Evolutionary conservation across 306 rosid species (phyloP).

Genomic region (Clitoria ternatea): DNA sequence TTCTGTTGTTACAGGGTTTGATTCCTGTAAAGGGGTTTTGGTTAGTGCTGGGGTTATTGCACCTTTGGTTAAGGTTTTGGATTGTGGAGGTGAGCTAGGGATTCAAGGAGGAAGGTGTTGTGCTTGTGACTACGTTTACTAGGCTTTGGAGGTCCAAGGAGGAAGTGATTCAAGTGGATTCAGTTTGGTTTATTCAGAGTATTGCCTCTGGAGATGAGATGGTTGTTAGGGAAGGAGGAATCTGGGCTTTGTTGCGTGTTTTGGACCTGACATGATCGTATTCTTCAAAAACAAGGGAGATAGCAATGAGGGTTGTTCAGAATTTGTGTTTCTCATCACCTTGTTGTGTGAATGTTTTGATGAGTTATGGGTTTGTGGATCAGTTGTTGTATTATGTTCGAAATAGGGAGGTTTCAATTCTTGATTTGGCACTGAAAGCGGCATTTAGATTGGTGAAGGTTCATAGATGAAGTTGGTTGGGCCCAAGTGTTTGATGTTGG

Average conservation of each 20-base stretch:
- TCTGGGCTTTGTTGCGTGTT: constrained; percentile 52
- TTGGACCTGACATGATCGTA: constrained; percentile 50
- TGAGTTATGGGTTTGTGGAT: constrained; percentile 63
- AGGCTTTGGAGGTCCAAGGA: constrained; percentile 58
- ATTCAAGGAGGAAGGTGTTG: constrained; percentile 78
- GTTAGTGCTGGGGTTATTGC: constrained; percentile 60
- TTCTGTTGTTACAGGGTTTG: constrained; percentile 56
- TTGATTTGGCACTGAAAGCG: constrained; percentile 69
- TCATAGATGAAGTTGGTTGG: too few species aligned
- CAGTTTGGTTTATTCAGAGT: constrained; percentile 64
- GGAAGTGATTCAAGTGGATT: constrained; percentile 62
- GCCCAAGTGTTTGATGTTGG: too few species aligned
- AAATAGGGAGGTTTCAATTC: constrained; percentile 69
- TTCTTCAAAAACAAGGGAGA: constrained; percentile 53
- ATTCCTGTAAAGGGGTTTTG: constrained; percentile 50
- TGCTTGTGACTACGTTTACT: constrained; percentile 48
- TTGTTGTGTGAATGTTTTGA: constrained; percentile 42
- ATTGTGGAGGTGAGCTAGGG: constrained; percentile 53
- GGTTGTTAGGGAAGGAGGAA: constrained; percentile 63
- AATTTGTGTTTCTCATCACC: constrained; percentile 54
- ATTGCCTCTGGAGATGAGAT: constrained; percentile 65
- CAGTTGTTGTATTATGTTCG: constrained; percentile 53
- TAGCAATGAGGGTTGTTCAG: constrained; percentile 66
- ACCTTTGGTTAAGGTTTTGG: constrained; percentile 68
- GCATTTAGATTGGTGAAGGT: constrained; percentile 56